Conservation (phyloP, 2,329 filamentous ascomycete species). For the Colletotrichum tanaceti region DNA sequence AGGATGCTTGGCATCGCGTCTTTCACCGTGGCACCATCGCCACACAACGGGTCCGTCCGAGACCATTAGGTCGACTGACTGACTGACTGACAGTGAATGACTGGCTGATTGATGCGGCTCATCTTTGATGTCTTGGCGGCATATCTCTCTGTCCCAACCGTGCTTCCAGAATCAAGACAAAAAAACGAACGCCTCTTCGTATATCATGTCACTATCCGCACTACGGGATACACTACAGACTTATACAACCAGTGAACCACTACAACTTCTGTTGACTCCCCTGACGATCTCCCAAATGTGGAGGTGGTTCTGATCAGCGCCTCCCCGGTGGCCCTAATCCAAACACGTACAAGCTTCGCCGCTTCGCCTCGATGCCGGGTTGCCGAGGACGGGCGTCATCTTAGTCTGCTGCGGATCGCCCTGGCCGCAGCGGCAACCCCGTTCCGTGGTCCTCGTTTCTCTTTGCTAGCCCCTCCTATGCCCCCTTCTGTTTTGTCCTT, state of each 20-base stretch:
- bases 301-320: no score
- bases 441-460: neutral
- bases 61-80: neutral
- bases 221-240: no score
- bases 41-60: slow-evolving; percentile 9
- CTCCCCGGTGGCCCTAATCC: neutral
- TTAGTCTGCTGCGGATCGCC: neutral
- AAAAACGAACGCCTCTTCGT: neutral
- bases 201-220: neutral
- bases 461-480: no score
- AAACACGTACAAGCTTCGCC: neutral
- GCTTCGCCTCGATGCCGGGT: slow-evolving; percentile 3
- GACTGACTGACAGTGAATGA: no score
- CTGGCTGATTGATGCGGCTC: neutral
- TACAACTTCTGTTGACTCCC: no score
- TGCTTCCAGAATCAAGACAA: neutral
- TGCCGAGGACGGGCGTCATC: neutral
- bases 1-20: slow-evolving; percentile 22
- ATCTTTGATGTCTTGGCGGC: slow-evolving; percentile 3
- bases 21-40: neutral
- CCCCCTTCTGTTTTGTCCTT: neutral
- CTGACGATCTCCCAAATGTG: slow-evolving; percentile 8
- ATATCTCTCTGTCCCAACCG: neutral
- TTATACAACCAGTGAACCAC: no score
- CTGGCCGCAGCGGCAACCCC: slow-evolving; percentile 7